Evolutionary conservation across 768 basidiomycete genomes (phyloP), one percentile per base, ranked within the genome.

Genomic region (Mycena capillaripes): DNA sequence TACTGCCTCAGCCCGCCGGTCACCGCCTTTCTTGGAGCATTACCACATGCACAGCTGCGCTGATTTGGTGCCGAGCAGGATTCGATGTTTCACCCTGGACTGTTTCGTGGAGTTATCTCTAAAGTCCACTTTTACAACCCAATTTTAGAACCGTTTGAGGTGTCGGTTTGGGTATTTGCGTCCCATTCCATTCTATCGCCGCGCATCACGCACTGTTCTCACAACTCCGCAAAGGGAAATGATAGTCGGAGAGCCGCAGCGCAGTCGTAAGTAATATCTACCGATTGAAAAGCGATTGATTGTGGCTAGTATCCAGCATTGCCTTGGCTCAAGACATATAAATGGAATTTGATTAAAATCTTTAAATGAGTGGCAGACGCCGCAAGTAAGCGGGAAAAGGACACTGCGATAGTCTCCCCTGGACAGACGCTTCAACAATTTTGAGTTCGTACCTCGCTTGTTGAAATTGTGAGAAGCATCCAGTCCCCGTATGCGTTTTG

Each of bases 91-190:
- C 17, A 56, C 16, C 19, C 30, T 56, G 19, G 29, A 56, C 21
- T 56, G 53, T 56, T 34, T 34, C 53, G 30, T 56, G 53, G 53
- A 56, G 53, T 56, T 56, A 56, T 56, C 53, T 56, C 53, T 56
- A 56, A 56, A 56, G 53, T 56, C 53, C 53, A 56, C 53, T 56
- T 34, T 32, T 56, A 56, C 29, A 56, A 56, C 53, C 53, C 53
- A 56, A n/a, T n/a, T n/a, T n/a, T n/a, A n/a, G n/a, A n/a, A n/a
- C n/a, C n/a, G 55, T 34, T 56, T 56, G 53, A 56, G 53, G 53
- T 17, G 21, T 56, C 53, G 53, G 30, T 56, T 56, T 21, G 53
- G 53, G 53, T 34, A 56, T 56, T 56, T n/a, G 53, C 53, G 53
- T 56, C 19, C 30, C 17, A 56, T 56, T 56, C 53, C 53, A 56